Evolutionary conservation across 768 basidiomycete species (phyloP).

Genomic region (Hortiboletus campestris): DNA sequence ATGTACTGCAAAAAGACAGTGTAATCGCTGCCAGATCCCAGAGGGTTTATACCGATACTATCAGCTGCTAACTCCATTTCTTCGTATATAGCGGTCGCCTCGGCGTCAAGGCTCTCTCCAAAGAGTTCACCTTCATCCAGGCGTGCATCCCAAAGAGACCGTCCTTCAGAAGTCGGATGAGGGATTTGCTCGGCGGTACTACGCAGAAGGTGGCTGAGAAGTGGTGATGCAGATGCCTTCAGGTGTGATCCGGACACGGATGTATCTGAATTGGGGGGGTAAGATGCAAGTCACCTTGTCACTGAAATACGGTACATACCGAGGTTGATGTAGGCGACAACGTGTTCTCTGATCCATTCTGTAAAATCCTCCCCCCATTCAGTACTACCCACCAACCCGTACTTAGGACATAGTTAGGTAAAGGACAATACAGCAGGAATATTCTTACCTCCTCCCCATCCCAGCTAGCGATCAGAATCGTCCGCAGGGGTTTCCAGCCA

Average conservation of each 20-base stretch:
- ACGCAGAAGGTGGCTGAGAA: constrained; percentile 74
- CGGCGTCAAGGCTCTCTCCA: constrained; percentile 32
- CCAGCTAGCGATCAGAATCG: constrained; percentile 77
- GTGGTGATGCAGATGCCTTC: constrained; percentile 66
- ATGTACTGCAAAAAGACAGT: constrained; percentile 87
- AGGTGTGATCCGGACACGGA: constrained; percentile 55
- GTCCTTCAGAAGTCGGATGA: constrained; percentile 64
- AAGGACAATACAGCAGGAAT: not conserved
- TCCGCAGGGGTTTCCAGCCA: constrained; percentile 72
- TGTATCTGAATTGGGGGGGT: constrained; percentile 40
- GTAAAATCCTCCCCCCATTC: constrained; percentile 95
- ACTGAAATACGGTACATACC: constrained; percentile 32
- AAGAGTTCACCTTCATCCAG: constrained; percentile 48
- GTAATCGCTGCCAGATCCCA: constrained; percentile 90
- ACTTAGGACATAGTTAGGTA: constrained; percentile 31
- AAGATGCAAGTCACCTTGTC: constrained; percentile 37
- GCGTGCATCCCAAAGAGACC: constrained; percentile 78
- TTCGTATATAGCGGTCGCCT: constrained; percentile 27
- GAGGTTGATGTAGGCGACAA: constrained; percentile 89
- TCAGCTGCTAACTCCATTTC: constrained; percentile 27
- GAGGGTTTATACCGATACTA: constrained; percentile 46
- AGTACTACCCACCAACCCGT: constrained; percentile 80
- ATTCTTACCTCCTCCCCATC: constrained; percentile 64
- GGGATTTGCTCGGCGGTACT: constrained; percentile 66
- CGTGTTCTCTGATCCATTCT: constrained; percentile 74